Evolutionary conservation across 345 rosid species (phyloP).

Genomic region (Acer yangbiense): DNA sequence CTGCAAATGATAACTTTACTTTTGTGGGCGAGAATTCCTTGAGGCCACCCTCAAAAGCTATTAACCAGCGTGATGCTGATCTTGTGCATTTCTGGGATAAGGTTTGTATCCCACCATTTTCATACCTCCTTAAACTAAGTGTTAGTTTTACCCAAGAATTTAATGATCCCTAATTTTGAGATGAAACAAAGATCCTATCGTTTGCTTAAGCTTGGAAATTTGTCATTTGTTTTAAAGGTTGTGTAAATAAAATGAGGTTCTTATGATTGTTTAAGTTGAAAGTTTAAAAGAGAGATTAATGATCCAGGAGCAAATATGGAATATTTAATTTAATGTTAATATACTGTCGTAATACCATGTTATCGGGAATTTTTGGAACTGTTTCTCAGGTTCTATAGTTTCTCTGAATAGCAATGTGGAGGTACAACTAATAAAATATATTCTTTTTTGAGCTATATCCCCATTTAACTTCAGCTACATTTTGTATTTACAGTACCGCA

Average conservation of each 20-base stretch:
- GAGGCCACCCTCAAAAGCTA: conserved; percentile 58
- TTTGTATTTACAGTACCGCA: conserved; percentile 63
- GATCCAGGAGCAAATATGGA: not conserved
- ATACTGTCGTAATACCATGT: not conserved
- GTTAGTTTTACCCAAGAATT: not conserved
- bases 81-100: conserved; percentile 94
- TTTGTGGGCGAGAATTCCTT: conserved; percentile 69
- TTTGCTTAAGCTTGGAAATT: not conserved
- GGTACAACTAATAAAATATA: not conserved
- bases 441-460: no score
- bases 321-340: not conserved
- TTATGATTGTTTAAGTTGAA: not conserved
- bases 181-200: not conserved
- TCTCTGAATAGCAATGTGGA: not conserved
- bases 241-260: not conserved
- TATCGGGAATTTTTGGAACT: not conserved
- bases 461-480: not conserved
- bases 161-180: not conserved
- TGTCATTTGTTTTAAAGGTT: not conserved
- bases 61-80: conserved; percentile 98
- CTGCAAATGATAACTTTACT: conserved; percentile 86
- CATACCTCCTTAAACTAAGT: not conserved
- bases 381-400: not conserved
- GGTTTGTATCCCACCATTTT: conserved; percentile 43
- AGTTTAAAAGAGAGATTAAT: not conserved